phyloP scores from a whole-genome alignment of 2,329 filamentous ascomycete genomes.

The Cryphonectria carpinicola region DNA sequence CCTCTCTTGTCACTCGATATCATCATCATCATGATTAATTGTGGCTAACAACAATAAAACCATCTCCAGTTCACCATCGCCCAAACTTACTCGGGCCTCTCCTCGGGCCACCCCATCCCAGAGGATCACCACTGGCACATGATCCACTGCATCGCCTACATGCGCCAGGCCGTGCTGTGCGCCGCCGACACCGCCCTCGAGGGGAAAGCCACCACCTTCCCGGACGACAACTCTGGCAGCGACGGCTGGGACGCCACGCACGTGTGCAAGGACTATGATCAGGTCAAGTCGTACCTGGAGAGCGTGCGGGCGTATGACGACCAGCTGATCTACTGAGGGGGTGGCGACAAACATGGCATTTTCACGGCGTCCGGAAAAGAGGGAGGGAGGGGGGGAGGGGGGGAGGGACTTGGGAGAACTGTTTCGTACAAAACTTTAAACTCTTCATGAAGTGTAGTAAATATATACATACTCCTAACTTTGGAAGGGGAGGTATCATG shows the following conservation, averaged over 20 bases:
- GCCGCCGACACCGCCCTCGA: constrained; percentile 50
- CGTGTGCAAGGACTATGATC: constrained; percentile 48
- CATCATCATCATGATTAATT: too few species aligned
- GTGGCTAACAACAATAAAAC: background rate
- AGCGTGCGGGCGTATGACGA: constrained; percentile 50
- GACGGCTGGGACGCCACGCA: constrained; percentile 54
- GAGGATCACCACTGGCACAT: constrained; percentile 53
- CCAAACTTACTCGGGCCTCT: constrained; percentile 48
- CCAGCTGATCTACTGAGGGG: constrained; percentile 45
- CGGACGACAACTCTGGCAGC: constrained; percentile 49
- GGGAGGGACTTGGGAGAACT: background rate
- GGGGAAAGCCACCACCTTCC: constrained; percentile 51
- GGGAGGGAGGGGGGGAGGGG: too few species aligned
- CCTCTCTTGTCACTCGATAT: background rate
- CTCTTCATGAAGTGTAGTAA: background rate
- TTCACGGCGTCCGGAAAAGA: background rate
- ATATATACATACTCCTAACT: background rate
- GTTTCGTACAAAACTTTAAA: background rate
- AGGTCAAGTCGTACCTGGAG: constrained; percentile 48
- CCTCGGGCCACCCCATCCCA: constrained; percentile 43
- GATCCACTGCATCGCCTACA: constrained; percentile 54
- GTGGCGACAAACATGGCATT: background rate
- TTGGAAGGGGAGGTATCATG: background rate
- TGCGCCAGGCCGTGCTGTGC: constrained; percentile 52
- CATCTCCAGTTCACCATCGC: constrained; percentile 43